Conservation (phyloP, 2,329 filamentous ascomycete genomes). For the Cladophialophora psammophila region DNA sequence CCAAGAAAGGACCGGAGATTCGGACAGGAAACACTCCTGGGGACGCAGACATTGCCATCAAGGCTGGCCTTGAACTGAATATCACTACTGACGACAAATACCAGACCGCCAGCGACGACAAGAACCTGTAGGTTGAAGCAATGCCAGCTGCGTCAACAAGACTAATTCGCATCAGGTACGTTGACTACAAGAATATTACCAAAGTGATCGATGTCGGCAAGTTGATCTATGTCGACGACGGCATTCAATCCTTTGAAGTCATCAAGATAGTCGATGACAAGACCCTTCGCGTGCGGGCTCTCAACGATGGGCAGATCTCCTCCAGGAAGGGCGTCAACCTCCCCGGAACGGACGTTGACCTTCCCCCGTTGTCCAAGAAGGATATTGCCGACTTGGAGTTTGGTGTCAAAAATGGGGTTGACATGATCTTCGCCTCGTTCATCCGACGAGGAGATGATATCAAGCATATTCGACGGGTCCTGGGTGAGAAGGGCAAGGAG, state of each 20-base stretch:
- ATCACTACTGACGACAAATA: constrained; percentile 97
- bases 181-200: constrained; percentile 99
- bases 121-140: constrained; percentile 81
- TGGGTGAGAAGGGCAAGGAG: constrained; percentile 89
- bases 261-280: constrained; percentile 85
- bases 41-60: constrained; percentile 80
- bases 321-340: constrained; percentile 99
- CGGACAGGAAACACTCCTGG: constrained; percentile 77
- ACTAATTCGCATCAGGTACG: constrained; percentile 67
- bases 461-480: constrained; percentile 85
- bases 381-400: constrained; percentile 93
- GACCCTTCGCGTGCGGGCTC: constrained; percentile 82
- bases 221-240: constrained; percentile 97
- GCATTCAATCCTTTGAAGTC: constrained; percentile 95
- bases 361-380: constrained; percentile 96
- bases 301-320: constrained; percentile 99
- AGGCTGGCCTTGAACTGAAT: constrained; percentile 84
- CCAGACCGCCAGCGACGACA: constrained; percentile 79
- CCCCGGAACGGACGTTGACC: constrained; percentile 97
- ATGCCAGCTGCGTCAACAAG: not conserved
- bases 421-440: constrained; percentile 99
- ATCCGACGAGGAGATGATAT: constrained; percentile 96
- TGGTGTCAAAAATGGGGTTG: constrained; percentile 97
- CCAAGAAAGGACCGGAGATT: constrained; percentile 81
- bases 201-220: constrained; percentile 93